Conservation (phyloP, 108 stramenopile genomes). For the Cyclotella cryptica region DNA sequence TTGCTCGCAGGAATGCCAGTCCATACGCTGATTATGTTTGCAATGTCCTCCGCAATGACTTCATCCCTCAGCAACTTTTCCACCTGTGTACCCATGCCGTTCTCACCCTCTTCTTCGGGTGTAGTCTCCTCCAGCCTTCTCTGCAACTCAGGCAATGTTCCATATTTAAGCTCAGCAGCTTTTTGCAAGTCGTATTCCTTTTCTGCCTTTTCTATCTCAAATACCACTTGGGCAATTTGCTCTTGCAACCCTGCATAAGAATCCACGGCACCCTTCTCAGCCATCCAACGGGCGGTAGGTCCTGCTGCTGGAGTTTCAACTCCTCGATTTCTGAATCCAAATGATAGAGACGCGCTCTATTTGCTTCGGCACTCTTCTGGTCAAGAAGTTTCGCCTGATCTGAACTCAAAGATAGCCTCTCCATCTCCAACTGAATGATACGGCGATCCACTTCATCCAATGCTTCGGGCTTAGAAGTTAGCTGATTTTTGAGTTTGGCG, state of each 20-base stretch:
- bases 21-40: constrained; percentile 90
- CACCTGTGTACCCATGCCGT: constrained; percentile 18
- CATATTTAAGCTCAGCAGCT: constrained; percentile 96
- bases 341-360: constrained; percentile 59
- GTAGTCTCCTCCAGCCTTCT: constrained; percentile 62
- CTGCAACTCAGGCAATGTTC: constrained; percentile 85
- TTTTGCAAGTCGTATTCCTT: constrained; percentile 92
- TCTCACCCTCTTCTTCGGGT: constrained; percentile 28
- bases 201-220: constrained; percentile 93
- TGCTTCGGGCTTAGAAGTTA: constrained; percentile 73
- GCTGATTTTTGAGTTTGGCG: constrained; percentile 89
- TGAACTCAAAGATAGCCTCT: constrained; percentile 44
- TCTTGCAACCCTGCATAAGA: constrained; percentile 82
- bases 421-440: constrained; percentile 76
- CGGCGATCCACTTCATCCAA: constrained; percentile 60
- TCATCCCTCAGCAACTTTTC: constrained; percentile 82
- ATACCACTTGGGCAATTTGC: constrained; percentile 83
- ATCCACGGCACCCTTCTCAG: constrained; percentile 76
- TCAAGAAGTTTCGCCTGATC: constrained; percentile 31
- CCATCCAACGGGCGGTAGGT: constrained; percentile 78
- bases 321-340: constrained; percentile 77
- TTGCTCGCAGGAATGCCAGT: constrained; percentile 94
- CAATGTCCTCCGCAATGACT: constrained; percentile 96
- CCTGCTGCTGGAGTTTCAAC: constrained; percentile 73
- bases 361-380: constrained; percentile 49